phyloP scores from a whole-genome alignment of 2,329 filamentous ascomycete genomes.

The Alternaria arbusti region DNA sequence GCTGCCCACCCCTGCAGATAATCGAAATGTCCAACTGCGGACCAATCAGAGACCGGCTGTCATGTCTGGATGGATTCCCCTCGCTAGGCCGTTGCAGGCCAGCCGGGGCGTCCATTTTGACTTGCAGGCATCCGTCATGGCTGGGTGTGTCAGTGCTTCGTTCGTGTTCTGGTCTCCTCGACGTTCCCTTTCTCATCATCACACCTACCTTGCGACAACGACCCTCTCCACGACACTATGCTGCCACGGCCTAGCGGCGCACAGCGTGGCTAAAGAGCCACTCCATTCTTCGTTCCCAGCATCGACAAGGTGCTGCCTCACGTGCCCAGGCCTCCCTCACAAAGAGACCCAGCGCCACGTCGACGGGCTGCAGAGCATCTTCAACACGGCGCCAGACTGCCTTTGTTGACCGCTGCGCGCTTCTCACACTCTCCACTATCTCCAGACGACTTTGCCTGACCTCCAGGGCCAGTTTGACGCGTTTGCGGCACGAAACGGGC shows the following conservation, averaged over 20 bases:
- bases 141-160: constrained; percentile 28
- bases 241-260: constrained; percentile 24
- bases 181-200: constrained; percentile 35
- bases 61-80: constrained; percentile 11
- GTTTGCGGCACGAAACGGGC: constrained; percentile 14
- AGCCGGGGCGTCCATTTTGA: constrained; percentile 19
- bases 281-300: background rate
- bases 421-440: constrained; percentile 1
- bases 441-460: background rate
- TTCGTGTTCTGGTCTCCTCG: constrained; percentile 38
- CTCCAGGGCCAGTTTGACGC: constrained; percentile 14
- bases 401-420: constrained; percentile 10
- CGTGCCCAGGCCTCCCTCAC: constrained; percentile 27
- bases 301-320: constrained; percentile 19
- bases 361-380: constrained; percentile 30
- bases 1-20: constrained; percentile 16
- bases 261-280: constrained; percentile 26
- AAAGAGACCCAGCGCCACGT: constrained; percentile 43
- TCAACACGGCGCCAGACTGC: constrained; percentile 6
- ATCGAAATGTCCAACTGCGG: constrained; percentile 20
- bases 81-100: constrained; percentile 24
- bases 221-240: constrained; percentile 32
- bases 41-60: constrained; percentile 17
- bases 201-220: constrained; percentile 25
- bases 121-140: constrained; percentile 31